phyloP scores from a whole-genome alignment of 257 asterid genomes.

The Jaltomata sinuosa region DNA sequence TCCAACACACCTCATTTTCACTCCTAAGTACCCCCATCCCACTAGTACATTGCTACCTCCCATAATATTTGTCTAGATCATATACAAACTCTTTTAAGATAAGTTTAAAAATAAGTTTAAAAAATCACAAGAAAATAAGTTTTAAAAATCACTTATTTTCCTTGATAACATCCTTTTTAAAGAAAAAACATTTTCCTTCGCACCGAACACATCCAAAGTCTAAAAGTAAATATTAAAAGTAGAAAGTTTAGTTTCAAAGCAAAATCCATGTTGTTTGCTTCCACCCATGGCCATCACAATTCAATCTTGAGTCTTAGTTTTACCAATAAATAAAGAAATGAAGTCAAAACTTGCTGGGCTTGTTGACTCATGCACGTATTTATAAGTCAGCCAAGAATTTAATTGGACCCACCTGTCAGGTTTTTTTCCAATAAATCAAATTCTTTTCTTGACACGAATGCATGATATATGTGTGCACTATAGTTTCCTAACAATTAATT shows the following conservation, averaged over 20 bases:
- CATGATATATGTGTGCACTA: not conserved
- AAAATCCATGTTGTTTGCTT: not conserved
- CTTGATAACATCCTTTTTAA: no score
- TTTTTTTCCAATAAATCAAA: conserved; percentile 21
- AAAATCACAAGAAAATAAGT: not conserved
- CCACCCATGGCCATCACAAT: not conserved
- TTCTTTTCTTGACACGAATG: not conserved
- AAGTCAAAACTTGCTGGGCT: not conserved
- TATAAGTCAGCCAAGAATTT: not conserved
- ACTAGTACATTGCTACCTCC: not conserved
- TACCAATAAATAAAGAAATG: not conserved
- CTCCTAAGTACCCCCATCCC: not conserved
- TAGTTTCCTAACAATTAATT: not conserved
- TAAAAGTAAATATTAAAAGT: not conserved
- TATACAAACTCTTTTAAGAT: not conserved
- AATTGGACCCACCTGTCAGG: conserved; percentile 39
- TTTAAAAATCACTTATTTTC: not conserved
- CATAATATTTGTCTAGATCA: not conserved
- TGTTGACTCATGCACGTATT: not conserved
- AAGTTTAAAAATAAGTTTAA: no score
- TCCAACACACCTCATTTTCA: not conserved
- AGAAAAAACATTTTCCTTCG: not conserved
- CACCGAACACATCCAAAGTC: not conserved
- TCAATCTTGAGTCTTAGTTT: not conserved
- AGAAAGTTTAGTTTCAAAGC: not conserved